Conservation (phyloP, 2,329 filamentous ascomycete species). For the Arthrobotrys sinensis region DNA sequence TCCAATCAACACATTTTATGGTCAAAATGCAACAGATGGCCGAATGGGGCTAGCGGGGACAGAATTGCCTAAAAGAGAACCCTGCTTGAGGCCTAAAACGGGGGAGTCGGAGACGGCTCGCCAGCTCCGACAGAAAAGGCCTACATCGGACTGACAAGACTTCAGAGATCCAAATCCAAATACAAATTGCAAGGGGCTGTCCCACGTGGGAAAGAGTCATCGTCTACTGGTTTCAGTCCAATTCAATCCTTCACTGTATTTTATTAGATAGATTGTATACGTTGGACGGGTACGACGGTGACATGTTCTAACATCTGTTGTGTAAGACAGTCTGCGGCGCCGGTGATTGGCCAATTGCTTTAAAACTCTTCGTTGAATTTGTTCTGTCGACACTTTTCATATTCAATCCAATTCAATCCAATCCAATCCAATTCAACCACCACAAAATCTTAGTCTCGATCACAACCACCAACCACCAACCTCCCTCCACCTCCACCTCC, state of each 20-base stretch:
- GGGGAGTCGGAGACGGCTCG: conserved; percentile 28
- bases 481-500: conserved; percentile 12
- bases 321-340: too few relatives aligned
- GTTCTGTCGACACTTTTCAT: too few relatives aligned
- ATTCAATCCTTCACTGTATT: conserved; percentile 11
- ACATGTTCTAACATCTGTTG: too few relatives aligned
- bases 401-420: neutral
- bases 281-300: too few relatives aligned
- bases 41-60: conserved; percentile 3
- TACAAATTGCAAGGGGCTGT: neutral
- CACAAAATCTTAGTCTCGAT: neutral
- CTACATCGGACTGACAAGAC: conserved; percentile 22
- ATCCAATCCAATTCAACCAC: neutral
- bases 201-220: conserved; percentile 52
- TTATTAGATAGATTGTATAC: too few relatives aligned
- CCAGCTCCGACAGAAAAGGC: conserved; percentile 1
- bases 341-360: too few relatives aligned
- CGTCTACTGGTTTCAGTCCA: conserved; percentile 28
- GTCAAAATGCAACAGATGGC: neutral
- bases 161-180: too few relatives aligned
- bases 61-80: conserved; percentile 44
- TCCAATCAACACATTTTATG: neutral
- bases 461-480: conserved; percentile 4
- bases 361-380: too few relatives aligned
- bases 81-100: conserved; percentile 5